A percentile compares a stretch with the other conserved stretches of the same genome.
Evolutionary conservation across 257 asterid genomes (phyloP).

Genomic region (Primulina eburnea): DNA sequence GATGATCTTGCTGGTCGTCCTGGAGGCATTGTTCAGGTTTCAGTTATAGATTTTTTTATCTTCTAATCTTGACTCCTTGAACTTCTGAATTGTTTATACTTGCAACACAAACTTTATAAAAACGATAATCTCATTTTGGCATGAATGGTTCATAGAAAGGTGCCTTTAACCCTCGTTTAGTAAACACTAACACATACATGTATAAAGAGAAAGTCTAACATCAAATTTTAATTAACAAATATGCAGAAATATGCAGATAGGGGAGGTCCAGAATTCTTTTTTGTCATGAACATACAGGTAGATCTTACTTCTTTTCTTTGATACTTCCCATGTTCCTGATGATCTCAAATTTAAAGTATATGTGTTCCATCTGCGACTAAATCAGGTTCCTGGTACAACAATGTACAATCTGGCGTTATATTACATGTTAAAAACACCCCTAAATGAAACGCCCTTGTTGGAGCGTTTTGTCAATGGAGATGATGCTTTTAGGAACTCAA

Average conservation of each 20-base stretch:
- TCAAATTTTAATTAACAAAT: not conserved
- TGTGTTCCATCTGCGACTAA: conserved; percentile 4
- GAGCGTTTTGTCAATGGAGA: conserved; percentile 77
- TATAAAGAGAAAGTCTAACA: not conserved
- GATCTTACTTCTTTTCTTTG: conserved; percentile 10
- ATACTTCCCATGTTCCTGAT: not conserved
- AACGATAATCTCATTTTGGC: not conserved
- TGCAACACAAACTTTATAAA: not conserved
- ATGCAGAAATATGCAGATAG: conserved; percentile 62
- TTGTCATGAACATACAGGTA: conserved; percentile 67
- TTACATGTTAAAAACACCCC: conserved; percentile 63
- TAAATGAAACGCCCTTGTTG: conserved; percentile 63
- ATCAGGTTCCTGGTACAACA: conserved; percentile 74
- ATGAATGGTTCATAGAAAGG: not conserved
- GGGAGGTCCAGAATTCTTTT: conserved; percentile 69
- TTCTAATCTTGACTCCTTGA: too few species aligned
- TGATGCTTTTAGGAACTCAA: conserved; percentile 73
- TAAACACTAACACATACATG: not conserved
- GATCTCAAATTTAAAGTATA: conserved; percentile 2
- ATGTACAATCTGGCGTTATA: conserved; percentile 58
- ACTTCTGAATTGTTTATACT: too few species aligned
- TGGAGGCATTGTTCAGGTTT: conserved; percentile 79
- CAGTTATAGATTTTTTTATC: not conserved
- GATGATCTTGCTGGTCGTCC: conserved; percentile 66
- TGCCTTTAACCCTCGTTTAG: conserved; percentile 20